phyloP scores from a whole-genome alignment of 768 basidiomycete species.

The Russula abietina region DNA sequence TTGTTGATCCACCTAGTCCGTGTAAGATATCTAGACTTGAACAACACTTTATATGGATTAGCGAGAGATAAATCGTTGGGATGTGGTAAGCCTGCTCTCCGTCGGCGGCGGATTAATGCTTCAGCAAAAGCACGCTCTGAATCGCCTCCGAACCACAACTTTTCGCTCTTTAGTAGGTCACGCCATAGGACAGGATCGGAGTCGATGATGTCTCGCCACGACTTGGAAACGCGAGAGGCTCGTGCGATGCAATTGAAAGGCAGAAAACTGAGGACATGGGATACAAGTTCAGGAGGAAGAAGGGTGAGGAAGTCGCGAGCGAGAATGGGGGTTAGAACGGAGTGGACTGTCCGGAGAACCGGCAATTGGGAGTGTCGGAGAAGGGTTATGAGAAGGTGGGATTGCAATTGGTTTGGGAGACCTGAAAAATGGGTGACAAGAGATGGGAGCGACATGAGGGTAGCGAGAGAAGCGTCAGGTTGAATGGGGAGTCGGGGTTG shows the following conservation, averaged over 20 bases:
- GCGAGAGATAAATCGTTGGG: constrained; percentile 58
- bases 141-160: constrained; percentile 85
- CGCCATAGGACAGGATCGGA: constrained; percentile 87
- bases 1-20: constrained; percentile 75
- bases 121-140: constrained; percentile 77
- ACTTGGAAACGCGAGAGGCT: constrained; percentile 80
- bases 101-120: constrained; percentile 58
- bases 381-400: constrained; percentile 88
- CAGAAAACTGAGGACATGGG: constrained; percentile 80
- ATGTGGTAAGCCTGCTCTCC: constrained; percentile 35
- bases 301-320: constrained; percentile 92
- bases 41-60: constrained; percentile 87
- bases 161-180: constrained; percentile 74
- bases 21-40: constrained; percentile 83
- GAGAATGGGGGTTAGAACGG: constrained; percentile 82
- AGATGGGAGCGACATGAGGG: constrained; percentile 79
- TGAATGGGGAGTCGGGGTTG: constrained; percentile 62
- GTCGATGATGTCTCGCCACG: constrained; percentile 91
- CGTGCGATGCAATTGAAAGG: constrained; percentile 78
- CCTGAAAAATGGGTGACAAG: constrained; percentile 75
- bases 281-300: constrained; percentile 87
- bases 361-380: constrained; percentile 87
- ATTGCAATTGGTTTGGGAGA: constrained; percentile 79
- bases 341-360: constrained; percentile 83
- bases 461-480: constrained; percentile 74